These are phyloP conservation scores for Symbiotaphrina buchneri DNA, from an alignment of 495 filamentous ascomycete genomes.

Conservation along the genomic window DNA sequence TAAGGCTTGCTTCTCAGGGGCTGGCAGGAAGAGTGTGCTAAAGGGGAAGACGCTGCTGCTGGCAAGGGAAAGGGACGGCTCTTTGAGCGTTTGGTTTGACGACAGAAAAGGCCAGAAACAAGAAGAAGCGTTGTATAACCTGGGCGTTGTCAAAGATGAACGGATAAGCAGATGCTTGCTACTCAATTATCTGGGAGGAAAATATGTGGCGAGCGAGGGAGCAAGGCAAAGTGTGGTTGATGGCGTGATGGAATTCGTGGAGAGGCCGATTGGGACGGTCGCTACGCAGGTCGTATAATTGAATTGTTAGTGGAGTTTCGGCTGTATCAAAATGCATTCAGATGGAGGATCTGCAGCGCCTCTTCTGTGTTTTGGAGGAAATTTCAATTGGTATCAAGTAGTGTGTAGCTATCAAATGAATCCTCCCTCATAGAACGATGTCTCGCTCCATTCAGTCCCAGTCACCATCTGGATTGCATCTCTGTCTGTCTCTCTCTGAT, in stretches of 20 bases:
- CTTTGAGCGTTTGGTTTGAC: slow-evolving; percentile 46
- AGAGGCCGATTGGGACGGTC: slow-evolving; percentile 71
- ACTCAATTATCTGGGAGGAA: slow-evolving; percentile 76
- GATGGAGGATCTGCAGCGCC: too few relatives aligned
- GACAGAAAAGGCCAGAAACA: slow-evolving; percentile 12
- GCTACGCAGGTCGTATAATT: slow-evolving; percentile 45
- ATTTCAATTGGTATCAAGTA: too few relatives aligned
- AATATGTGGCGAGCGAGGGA: slow-evolving; percentile 65
- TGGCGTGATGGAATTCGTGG: slow-evolving; percentile 70
- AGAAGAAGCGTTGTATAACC: slow-evolving; percentile 17
- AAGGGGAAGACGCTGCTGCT: slow-evolving; percentile 57
- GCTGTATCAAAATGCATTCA: too few relatives aligned
- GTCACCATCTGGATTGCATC: too few relatives aligned
- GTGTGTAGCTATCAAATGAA: too few relatives aligned
- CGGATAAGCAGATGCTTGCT: slow-evolving; percentile 61
- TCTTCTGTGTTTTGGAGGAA: too few relatives aligned
- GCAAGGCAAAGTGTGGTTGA: slow-evolving; percentile 67
- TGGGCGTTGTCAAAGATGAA: slow-evolving; percentile 58
- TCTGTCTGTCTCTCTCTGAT: too few relatives aligned
- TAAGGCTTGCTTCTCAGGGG: slow-evolving; percentile 52
- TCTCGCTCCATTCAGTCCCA: too few relatives aligned
- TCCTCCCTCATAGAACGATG: too few relatives aligned
- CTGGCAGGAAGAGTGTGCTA: slow-evolving; percentile 37
- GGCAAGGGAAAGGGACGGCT: slow-evolving; percentile 39
- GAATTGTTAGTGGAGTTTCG: too few relatives aligned